Conservation (phyloP, 2,329 filamentous ascomycete genomes). For the Diaporthe citrichinensis region DNA sequence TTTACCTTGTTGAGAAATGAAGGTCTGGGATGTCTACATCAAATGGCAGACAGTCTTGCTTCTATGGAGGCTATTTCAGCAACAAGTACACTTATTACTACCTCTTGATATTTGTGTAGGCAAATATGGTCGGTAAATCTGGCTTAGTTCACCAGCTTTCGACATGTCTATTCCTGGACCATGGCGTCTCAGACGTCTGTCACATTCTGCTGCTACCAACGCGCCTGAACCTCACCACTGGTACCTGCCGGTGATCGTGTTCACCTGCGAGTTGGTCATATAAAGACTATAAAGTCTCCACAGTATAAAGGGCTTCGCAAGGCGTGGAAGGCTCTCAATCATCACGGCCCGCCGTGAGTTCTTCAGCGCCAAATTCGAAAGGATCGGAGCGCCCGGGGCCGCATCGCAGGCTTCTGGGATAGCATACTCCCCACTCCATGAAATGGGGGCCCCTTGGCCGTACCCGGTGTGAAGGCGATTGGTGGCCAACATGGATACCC, state of each 20-base stretch:
- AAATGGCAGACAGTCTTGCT: neutral
- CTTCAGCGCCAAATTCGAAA: neutral
- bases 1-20: fast-evolving
- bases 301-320: neutral
- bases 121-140: too few species aligned
- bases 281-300: too few species aligned
- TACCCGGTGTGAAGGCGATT: neutral
- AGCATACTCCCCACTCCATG: neutral
- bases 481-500: neutral
- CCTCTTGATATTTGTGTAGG: too few species aligned
- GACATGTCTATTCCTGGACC: too few species aligned
- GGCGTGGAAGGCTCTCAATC: neutral
- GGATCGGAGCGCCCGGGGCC: neutral
- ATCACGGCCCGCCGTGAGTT: neutral
- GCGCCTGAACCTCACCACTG: too few species aligned
- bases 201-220: too few species aligned
- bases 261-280: too few species aligned
- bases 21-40: too few species aligned
- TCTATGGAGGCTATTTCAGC: neutral
- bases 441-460: neutral
- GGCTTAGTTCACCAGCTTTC: too few species aligned
- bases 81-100: neutral
- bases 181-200: too few species aligned
- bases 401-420: neutral
- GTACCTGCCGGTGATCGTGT: too few species aligned